Percentiles rank a stretch among this genome's conserved stretches.
phyloP scores from a whole-genome alignment of 208 protist genomes.

The Trypanosoma boissoni region DNA sequence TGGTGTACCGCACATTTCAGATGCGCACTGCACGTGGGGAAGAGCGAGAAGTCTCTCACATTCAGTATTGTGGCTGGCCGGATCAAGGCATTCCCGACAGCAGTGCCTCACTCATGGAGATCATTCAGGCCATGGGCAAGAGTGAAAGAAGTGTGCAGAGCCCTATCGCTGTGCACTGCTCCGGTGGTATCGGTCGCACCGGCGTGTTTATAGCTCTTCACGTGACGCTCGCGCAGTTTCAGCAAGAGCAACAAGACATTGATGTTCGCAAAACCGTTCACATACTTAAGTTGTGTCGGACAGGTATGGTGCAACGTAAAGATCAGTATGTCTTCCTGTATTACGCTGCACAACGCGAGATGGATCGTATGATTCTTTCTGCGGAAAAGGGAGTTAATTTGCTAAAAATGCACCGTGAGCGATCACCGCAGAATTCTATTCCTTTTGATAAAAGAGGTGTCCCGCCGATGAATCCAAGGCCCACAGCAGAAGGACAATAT shows the following conservation, averaged over 20 bases:
- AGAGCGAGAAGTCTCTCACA: constrained; percentile 64
- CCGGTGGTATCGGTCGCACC: constrained; percentile 84
- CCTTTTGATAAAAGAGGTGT: background rate
- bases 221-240: constrained; percentile 67
- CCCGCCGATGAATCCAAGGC: background rate
- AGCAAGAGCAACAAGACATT: constrained; percentile 51
- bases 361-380: constrained; percentile 77
- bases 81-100: constrained; percentile 83
- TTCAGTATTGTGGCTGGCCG: constrained; percentile 84
- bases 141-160: constrained; percentile 38
- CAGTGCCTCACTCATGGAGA: constrained; percentile 67
- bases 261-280: constrained; percentile 59
- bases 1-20: constrained; percentile 46
- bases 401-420: constrained; percentile 27
- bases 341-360: constrained; percentile 65
- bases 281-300: constrained; percentile 69
- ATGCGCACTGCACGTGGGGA: constrained; percentile 45
- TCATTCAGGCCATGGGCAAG: constrained; percentile 67
- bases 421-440: background rate
- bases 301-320: constrained; percentile 79
- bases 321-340: constrained; percentile 85
- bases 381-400: constrained; percentile 55
- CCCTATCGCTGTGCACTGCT: constrained; percentile 84
- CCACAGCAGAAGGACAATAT: background rate
- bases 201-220: constrained; percentile 86